phyloP scores from a whole-genome alignment of 2,329 filamentous ascomycete species.

The Neonectria hederae region DNA sequence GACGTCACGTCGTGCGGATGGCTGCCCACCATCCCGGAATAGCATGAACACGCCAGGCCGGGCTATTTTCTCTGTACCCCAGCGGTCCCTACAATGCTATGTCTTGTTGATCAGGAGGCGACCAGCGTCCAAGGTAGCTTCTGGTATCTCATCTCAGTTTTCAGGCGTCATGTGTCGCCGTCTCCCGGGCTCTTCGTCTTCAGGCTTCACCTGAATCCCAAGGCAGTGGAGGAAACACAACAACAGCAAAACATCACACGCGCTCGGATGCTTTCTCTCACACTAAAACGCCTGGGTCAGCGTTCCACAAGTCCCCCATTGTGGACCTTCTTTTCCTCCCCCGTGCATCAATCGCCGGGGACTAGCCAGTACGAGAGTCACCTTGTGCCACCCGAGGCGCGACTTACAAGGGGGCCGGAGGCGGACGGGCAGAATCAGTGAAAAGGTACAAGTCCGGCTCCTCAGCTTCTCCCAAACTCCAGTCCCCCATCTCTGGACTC shows the following conservation, averaged over 20 bases:
- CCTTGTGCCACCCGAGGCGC: constrained; percentile 12
- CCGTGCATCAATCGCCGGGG: constrained; percentile 11
- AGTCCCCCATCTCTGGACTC: not conserved
- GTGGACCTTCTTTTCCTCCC: constrained; percentile 8
- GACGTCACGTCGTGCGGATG: constrained; percentile 3
- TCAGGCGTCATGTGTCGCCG: not conserved
- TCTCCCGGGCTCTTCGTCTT: not conserved
- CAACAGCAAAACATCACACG: constrained; percentile 8
- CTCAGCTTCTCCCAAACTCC: constrained; percentile 13
- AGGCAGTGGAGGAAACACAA: not conserved
- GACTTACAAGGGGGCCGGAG: constrained; percentile 1
- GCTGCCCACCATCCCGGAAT: constrained; percentile 11
- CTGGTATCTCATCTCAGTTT: not conserved
- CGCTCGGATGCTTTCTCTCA: constrained; percentile 2
- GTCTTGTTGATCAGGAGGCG: not conserved
- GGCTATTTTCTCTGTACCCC: not conserved
- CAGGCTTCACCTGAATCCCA: constrained; percentile 22
- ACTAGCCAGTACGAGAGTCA: constrained; percentile 15
- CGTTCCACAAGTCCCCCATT: constrained; percentile 25
- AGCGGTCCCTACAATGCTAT: not conserved
- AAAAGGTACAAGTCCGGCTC: not conserved
- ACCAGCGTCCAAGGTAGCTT: not conserved
- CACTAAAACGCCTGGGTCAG: constrained; percentile 2
- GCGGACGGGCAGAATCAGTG: not conserved
- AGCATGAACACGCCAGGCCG: constrained; percentile 12